Conservation (phyloP, 805 yeast species). For the Saccharomycopsis schoenii region DNA sequence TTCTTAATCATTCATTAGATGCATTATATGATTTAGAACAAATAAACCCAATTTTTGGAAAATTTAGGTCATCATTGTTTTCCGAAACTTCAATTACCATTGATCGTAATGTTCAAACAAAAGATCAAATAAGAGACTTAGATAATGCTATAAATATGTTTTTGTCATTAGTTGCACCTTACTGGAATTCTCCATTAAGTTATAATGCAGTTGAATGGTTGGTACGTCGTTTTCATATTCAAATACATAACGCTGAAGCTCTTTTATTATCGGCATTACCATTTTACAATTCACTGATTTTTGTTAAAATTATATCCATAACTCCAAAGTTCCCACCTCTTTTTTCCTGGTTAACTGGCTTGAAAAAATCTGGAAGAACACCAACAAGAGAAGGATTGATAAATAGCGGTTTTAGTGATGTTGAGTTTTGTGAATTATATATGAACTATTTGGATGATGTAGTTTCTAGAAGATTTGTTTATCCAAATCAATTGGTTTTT, state of each 20-base stretch:
- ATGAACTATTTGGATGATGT: constrained; percentile 37
- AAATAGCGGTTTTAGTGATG: constrained; percentile 58
- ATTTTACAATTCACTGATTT: constrained; percentile 65
- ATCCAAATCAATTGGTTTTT: constrained; percentile 66
- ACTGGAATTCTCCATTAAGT: constrained; percentile 62
- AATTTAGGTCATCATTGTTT: constrained; percentile 65
- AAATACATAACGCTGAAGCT: constrained; percentile 67
- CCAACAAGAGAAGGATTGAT: constrained; percentile 65
- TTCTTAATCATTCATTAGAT: constrained; percentile 60
- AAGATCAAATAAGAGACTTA: constrained; percentile 66
- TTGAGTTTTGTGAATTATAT: constrained; percentile 57
- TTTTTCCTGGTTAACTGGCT: constrained; percentile 60
- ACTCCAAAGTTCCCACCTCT: constrained; percentile 67
- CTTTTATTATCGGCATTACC: constrained; percentile 68
- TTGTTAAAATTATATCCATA: constrained; percentile 66
- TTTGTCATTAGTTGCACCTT: constrained; percentile 41
- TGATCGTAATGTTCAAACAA: constrained; percentile 75
- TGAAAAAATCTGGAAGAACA: constrained; percentile 49
- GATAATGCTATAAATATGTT: constrained; percentile 69
- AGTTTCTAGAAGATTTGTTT: constrained; percentile 45
- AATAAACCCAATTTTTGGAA: constrained; percentile 65
- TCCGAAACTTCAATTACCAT: constrained; percentile 69
- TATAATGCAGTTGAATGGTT: constrained; percentile 89
- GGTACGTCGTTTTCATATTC: constrained; percentile 80
- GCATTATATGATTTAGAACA: constrained; percentile 65